phyloP scores from a whole-genome alignment of 768 basidiomycete species.

The Suillus decipiens region DNA sequence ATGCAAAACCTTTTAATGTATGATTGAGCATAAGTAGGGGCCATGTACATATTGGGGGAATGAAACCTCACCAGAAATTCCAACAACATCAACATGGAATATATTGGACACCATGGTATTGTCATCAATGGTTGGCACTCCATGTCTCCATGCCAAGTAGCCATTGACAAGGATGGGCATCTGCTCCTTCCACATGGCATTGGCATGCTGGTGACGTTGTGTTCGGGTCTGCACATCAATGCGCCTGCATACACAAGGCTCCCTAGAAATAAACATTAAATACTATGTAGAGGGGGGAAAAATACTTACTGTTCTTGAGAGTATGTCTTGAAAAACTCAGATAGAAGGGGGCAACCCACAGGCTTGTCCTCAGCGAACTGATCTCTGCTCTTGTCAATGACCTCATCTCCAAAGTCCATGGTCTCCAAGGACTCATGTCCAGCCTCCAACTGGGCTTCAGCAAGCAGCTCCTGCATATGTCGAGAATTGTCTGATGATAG shows the following conservation, averaged over 20 bases:
- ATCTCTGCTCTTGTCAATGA: too few species aligned
- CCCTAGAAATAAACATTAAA: too few species aligned
- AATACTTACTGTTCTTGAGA: too few species aligned
- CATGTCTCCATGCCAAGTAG: constrained; percentile 3
- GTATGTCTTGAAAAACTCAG: too few species aligned
- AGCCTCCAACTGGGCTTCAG: not conserved
- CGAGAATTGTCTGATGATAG: too few species aligned
- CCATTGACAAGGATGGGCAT: not conserved
- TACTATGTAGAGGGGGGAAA: too few species aligned
- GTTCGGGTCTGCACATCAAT: not conserved
- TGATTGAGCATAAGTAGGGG: not conserved
- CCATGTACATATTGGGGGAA: not conserved
- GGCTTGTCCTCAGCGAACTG: not conserved
- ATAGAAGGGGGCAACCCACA: not conserved
- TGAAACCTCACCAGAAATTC: not conserved
- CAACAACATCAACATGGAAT: not conserved
- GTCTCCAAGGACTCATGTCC: not conserved
- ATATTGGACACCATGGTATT: not conserved
- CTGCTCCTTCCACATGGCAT: not conserved
- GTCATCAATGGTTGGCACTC: not conserved
- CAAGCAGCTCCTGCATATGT: not conserved
- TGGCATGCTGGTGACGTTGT: not conserved
- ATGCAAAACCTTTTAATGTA: not conserved
- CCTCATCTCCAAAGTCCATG: not conserved
- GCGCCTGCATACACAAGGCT: not conserved